Base-by-base conservation (phyloP, 768 basidiomycete genomes). In the Agaricus bisporus region DNA sequence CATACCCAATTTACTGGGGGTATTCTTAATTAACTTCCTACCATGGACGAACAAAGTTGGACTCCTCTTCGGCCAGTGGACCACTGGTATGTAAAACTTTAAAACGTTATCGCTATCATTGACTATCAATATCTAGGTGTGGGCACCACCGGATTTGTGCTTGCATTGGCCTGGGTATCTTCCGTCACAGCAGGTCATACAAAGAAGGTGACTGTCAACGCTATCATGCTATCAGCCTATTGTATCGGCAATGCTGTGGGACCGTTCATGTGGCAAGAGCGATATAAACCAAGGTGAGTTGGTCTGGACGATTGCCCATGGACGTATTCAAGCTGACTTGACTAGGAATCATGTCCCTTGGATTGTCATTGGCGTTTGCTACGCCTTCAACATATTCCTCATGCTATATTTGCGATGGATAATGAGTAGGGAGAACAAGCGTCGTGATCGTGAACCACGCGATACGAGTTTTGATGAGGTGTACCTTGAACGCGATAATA, bases 211-310 rank as follows among this genome's bases (percentile, higher is more conserved):
- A 85, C 87, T 18, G 67, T 71, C 5, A 89, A 90, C 60, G 85
- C 88, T 0, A 81, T 91, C 57, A 78, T 89, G 75, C 73, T 91
- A 10, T 77, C 77, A 41, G 83, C 85, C 1, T 91, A 89, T 61
- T 78, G 75, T 55, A 68, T 78, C 22, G 81, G 79, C 8, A 88
- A 90, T 54, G 70, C 85, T 2, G 79, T 78, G 1, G 81, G 80
- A n/a, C 86, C 87, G 0, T 85, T 87, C 60, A 86, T 90, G 84
- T 90, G 87, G 87, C 78, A 82, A 61, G 70, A 70, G 0, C 70
- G 78, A 63, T 88, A 85, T 61, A 77, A 75, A 56, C 87, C 86
- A 5, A 76, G 85, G 84, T 83, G 51, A 18, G 8, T 32, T 32
- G 7, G 12, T 54, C 12, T 14, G 10, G 32, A 17, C 12, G 29